These are phyloP conservation scores for Geosmithia flava DNA, from an alignment of 2,329 filamentous ascomycete genomes.

Conservation along the genomic window DNA sequence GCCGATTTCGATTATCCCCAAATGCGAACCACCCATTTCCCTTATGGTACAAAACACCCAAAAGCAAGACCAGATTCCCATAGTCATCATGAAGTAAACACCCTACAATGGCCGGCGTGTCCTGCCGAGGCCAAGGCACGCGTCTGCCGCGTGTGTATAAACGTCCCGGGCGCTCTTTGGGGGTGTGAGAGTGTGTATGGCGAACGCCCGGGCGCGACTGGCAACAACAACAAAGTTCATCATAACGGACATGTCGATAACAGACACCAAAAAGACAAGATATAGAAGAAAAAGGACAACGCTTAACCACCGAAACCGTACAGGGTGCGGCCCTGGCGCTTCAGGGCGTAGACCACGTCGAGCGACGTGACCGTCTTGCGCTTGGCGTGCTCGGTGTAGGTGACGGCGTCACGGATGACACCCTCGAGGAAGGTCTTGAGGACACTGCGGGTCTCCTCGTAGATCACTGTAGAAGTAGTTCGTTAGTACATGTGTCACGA, in stretches of 20 bases:
- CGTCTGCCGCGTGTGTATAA: conserved; percentile 5
- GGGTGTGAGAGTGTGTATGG: background rate
- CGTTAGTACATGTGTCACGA: conserved; percentile 5
- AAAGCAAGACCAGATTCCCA: conserved; percentile 26
- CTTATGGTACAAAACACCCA: conserved; percentile 31
- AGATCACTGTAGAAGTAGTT: conserved; percentile 41
- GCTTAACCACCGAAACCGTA: conserved; percentile 83
- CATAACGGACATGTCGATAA: conserved; percentile 18
- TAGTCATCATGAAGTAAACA: conserved; percentile 26
- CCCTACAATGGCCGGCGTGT: conserved; percentile 12
- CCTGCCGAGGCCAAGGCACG: conserved; percentile 1
- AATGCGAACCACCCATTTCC: conserved; percentile 23
- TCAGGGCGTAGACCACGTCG: conserved; percentile 55
- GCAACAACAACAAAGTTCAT: conserved; percentile 12
- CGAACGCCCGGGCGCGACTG: conserved; percentile 1
- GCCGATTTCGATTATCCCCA: conserved; percentile 15
- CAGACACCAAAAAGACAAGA: conserved; percentile 3
- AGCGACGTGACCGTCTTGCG: conserved; percentile 66
- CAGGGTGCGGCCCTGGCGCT: conserved; percentile 62
- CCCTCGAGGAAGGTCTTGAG: conserved; percentile 69
- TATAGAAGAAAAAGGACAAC: background rate
- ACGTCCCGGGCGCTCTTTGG: background rate
- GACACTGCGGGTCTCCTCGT: conserved; percentile 67
- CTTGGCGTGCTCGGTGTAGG: conserved; percentile 72
- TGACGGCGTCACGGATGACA: conserved; percentile 66